Percentiles rank a stretch among this genome's conserved stretches.
Evolutionary conservation across 208 protist genomes (phyloP).

Genomic region (Leishmania braziliensis): DNA sequence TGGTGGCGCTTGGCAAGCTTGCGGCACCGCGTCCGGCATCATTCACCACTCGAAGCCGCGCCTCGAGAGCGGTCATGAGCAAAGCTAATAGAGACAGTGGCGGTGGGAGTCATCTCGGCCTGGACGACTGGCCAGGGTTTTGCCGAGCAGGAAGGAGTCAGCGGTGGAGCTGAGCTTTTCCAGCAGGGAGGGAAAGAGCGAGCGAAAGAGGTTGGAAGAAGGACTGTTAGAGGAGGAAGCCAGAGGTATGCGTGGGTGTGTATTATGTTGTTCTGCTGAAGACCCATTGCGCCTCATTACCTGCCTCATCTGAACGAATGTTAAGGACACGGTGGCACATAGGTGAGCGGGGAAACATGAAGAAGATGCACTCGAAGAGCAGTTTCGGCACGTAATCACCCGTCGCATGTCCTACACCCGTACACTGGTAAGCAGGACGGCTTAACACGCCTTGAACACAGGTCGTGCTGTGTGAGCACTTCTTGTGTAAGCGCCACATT

Average conservation of each 20-base stretch:
- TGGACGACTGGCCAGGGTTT: conserved; percentile 79
- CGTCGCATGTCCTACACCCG: not conserved
- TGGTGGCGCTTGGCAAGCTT: conserved; percentile 54
- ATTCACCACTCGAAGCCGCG: not conserved
- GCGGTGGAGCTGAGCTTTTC: not conserved
- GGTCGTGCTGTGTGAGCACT: not conserved
- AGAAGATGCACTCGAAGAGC: not conserved
- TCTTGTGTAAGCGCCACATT: not conserved
- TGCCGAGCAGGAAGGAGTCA: conserved; percentile 21
- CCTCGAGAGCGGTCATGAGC: not conserved
- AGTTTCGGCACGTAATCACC: not conserved
- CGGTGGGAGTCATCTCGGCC: conserved; percentile 39
- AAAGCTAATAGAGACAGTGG: conserved; percentile 2
- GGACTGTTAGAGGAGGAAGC: not conserved
- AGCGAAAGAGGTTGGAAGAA: not conserved
- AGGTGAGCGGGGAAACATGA: not conserved
- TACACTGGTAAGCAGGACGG: not conserved
- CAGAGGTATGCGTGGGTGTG: not conserved
- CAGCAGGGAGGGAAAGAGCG: not conserved
- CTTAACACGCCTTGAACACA: not conserved
- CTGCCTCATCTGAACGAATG: not conserved
- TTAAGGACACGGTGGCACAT: not conserved
- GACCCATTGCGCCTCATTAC: not conserved
- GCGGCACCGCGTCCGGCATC: conserved; percentile 18
- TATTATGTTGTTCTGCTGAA: not conserved